Evolutionary conservation across 768 basidiomycete genomes (phyloP).

Genomic region (Mycena capillaripes): DNA sequence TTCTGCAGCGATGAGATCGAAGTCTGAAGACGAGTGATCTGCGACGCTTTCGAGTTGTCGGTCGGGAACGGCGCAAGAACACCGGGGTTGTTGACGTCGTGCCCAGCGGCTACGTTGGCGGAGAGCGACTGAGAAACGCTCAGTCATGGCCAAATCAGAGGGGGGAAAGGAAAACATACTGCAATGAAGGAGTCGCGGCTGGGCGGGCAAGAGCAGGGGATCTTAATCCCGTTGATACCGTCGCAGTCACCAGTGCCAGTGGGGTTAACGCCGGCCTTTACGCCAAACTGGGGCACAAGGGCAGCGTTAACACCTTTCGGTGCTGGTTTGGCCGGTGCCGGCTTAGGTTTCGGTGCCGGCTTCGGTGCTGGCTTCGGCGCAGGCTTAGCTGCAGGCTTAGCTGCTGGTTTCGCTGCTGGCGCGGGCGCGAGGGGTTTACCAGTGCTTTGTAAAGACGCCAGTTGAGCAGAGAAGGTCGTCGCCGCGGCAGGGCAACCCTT

Average conservation of each 20-base stretch:
- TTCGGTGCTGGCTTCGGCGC: slow-evolving; percentile 1
- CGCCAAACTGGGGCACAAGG: slow-evolving; percentile 37
- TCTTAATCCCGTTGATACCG: too few species aligned
- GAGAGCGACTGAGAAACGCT: slow-evolving; percentile 3
- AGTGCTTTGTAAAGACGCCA: not conserved
- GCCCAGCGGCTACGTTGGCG: not conserved
- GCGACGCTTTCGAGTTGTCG: slow-evolving; percentile 65
- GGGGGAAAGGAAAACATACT: not conserved
- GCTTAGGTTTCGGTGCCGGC: slow-evolving; percentile 8
- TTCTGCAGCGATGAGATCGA: slow-evolving; percentile 81
- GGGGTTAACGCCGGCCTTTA: slow-evolving; percentile 16
- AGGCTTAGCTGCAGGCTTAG: not conserved
- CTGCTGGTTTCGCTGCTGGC: too few species aligned
- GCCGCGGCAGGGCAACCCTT: slow-evolving; percentile 76
- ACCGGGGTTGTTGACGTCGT: slow-evolving; percentile 62
- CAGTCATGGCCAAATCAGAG: not conserved
- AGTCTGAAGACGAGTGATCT: slow-evolving; percentile 70
- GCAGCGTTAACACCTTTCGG: slow-evolving; percentile 48
- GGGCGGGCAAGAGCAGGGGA: slow-evolving; percentile 78
- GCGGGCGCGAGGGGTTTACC: not conserved
- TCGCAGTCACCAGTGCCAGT: slow-evolving; percentile 24
- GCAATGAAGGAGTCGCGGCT: slow-evolving; percentile 37
- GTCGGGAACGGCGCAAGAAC: slow-evolving; percentile 74
- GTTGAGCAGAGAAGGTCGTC: slow-evolving; percentile 58
- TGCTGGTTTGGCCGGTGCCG: not conserved